phyloP scores from a whole-genome alignment of 352 stramenopile genomes.

The Pythium aristosporum region DNA sequence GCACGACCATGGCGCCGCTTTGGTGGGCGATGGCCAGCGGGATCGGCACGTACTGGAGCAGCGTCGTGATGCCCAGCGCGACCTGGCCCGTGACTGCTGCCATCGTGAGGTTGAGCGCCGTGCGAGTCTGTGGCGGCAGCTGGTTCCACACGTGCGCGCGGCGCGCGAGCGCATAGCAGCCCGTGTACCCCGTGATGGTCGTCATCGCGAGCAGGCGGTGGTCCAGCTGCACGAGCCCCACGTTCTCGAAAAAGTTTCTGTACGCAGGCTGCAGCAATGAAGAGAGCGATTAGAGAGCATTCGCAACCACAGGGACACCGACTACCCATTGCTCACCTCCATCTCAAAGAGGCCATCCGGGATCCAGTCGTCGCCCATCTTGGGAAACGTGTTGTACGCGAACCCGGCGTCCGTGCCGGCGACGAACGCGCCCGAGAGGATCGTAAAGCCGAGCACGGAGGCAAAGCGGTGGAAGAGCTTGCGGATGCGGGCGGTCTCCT shows the following conservation, averaged over 20 bases:
- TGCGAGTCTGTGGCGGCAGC: conserved; percentile 74
- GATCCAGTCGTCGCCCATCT: conserved; percentile 95
- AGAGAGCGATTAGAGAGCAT: background rate
- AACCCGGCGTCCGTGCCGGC: conserved; percentile 98
- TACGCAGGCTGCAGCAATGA: conserved; percentile 61
- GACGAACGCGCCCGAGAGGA: conserved; percentile 93
- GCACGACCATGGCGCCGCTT: conserved; percentile 93
- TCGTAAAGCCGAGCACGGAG: conserved; percentile 76
- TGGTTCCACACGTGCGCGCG: conserved; percentile 83
- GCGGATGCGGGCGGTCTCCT: conserved; percentile 60
- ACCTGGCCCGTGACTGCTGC: conserved; percentile 80
- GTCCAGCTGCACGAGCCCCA: conserved; percentile 98
- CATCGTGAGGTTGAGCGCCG: conserved; percentile 78
- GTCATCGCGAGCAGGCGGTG: conserved; percentile 95
- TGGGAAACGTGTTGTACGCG: conserved; percentile 98
- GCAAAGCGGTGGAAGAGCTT: conserved; percentile 63
- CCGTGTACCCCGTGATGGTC: conserved; percentile 77
- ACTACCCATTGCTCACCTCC: conserved; percentile 28
- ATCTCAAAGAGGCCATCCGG: conserved; percentile 92
- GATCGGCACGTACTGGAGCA: conserved; percentile 97
- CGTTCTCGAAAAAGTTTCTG: conserved; percentile 98
- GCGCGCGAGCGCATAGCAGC: conserved; percentile 64
- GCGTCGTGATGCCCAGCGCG: conserved; percentile 94
- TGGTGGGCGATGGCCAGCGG: conserved; percentile 95
- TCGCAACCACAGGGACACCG: too few species aligned